phyloP scores from a whole-genome alignment of 768 basidiomycete genomes.

The Amyloporia xantha region DNA sequence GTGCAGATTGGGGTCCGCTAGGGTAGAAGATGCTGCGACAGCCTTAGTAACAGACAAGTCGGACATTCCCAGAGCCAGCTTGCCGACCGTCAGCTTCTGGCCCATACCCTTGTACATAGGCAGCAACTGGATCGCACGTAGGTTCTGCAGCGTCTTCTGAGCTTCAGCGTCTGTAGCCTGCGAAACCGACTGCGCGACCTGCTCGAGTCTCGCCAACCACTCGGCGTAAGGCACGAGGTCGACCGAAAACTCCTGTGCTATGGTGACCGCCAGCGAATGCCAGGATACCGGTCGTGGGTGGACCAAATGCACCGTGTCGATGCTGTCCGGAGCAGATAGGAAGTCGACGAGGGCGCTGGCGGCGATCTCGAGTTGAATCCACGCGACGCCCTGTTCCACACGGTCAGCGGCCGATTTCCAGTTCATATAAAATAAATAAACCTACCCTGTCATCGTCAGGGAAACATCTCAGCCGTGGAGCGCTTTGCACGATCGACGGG shows the following conservation, averaged over 20 bases:
- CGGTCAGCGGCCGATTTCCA: background rate
- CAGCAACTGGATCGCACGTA: background rate
- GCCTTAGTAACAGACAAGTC: background rate
- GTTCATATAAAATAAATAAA: background rate
- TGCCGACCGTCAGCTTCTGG: too few relatives aligned
- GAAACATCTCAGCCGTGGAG: background rate
- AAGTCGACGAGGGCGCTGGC: background rate
- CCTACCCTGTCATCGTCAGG: background rate
- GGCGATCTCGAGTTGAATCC: background rate
- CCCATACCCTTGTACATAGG: background rate
- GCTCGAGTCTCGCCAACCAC: background rate
- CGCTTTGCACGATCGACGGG: constrained; percentile 28
- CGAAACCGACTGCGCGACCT: background rate
- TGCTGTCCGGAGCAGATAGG: background rate
- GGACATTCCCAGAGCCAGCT: background rate
- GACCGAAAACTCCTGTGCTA: background rate
- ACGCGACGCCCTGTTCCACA: background rate
- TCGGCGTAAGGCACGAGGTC: background rate
- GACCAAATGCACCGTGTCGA: constrained; percentile 2
- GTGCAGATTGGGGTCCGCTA: background rate
- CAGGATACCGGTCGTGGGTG: background rate
- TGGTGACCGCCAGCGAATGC: background rate
- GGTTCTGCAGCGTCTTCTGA: background rate
- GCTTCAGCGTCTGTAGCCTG: constrained; percentile 6
- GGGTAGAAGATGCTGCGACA: background rate